These are phyloP conservation scores for Fraxinus xanthoxyloides DNA, from an alignment of 305 asterid genomes.

Conservation along the genomic window DNA sequence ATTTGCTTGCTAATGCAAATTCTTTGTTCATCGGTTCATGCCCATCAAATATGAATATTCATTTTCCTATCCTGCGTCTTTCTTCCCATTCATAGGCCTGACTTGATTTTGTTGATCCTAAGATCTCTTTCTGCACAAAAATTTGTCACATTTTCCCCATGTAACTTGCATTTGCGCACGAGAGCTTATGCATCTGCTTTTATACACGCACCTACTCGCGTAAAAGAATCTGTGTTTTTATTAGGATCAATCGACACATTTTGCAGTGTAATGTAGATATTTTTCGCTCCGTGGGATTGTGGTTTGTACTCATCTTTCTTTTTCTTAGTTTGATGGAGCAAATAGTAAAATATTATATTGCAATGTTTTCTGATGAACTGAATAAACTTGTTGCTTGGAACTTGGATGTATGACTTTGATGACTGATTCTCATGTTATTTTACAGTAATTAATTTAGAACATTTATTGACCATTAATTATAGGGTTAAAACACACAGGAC, in stretches of 20 bases:
- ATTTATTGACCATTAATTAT: too few species aligned
- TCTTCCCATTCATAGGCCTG: not conserved
- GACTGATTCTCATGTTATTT: constrained; percentile 21
- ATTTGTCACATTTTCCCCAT: not conserved
- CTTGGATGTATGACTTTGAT: not conserved
- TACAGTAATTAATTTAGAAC: not conserved
- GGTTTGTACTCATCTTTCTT: not conserved
- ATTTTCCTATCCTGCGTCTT: not conserved
- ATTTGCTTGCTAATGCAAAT: not conserved
- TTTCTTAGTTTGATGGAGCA: not conserved
- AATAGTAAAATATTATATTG: not conserved
- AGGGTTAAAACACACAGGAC: not conserved
- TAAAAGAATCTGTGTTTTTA: not conserved
- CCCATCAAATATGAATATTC: not conserved
- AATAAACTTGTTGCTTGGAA: not conserved
- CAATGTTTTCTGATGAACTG: not conserved
- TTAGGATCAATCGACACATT: not conserved
- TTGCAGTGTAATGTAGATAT: not conserved
- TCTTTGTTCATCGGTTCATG: not conserved
- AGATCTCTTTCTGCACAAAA: not conserved
- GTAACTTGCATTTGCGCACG: not conserved
- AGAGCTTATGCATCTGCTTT: not conserved
- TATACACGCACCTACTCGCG: not conserved
- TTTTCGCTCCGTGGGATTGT: not conserved
- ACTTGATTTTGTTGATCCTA: not conserved